Base-by-base conservation (phyloP, 306 rosid species). In the Pachyrhizus erosus region DNA sequence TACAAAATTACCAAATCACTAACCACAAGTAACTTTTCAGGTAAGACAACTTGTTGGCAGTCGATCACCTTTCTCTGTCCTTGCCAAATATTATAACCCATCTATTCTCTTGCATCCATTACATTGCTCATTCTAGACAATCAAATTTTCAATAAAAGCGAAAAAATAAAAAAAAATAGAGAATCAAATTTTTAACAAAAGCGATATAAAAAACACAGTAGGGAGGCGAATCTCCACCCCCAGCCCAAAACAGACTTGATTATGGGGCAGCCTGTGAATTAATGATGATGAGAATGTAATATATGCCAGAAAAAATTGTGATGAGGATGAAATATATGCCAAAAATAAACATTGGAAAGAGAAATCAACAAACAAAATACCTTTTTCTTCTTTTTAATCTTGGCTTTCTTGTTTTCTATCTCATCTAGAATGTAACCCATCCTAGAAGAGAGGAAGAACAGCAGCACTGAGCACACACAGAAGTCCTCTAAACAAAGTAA, bases 401-500 rank as follows among this genome's bases (percentile, higher is more conserved):
- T 12, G 61, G 48, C 60, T 40, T 55, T 33, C 9, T 54, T n/a
- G 65, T 46, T 78, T 46, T 37, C 67, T 24, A 17, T 37, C 66
- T 57, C 40, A 11, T 62, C 46, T 3, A 73, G 52, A 78, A 77
- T 65, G 58, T 49, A 80, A 18, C 64, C 49, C 75, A 42, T 13
- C 2, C n/a, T 64, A 70, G 60, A 61, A 10, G 60, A 39, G 58
- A 80, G 10, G 37, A 68, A 27, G 70, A 68, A 51, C 60, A 76
- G 71, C n/a, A n/a, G n/a, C n/a, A n/a, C n/a, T n/a, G 14, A 54
- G 61, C 29, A 55, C 12, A 55, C 54, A 61, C 8, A 76, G 9
- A 24, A 66, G 40, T 13, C 73, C 27, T 64, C 83, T 14, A 29
- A 69, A 42, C 46, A 52, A 61, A 69, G 75, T 68, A 69, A 52